A percentile compares a stretch with the other conserved stretches of the same genome.
phyloP scores from a whole-genome alignment of 352 stramenopile genomes.

The Phytophthora tubulina region DNA sequence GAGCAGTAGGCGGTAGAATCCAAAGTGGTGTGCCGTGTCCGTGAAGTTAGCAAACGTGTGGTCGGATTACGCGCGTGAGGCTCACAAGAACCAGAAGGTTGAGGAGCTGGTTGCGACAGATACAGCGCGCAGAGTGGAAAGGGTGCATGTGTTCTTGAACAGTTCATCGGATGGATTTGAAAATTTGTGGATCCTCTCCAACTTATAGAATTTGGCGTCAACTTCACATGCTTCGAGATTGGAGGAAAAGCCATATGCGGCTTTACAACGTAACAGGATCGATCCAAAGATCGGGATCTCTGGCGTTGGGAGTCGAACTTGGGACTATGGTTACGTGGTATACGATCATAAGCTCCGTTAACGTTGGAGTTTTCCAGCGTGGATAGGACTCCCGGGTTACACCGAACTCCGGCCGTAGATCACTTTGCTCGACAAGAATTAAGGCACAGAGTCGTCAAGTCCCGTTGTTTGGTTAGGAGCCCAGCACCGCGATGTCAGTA shows the following conservation, averaged over 20 bases:
- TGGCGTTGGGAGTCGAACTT: constrained; percentile 8
- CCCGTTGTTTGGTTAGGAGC: too few relatives aligned
- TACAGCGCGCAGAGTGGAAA: neutral
- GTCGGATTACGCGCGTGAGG: neutral
- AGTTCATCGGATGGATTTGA: constrained; percentile 8
- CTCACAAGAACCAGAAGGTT: constrained; percentile 1
- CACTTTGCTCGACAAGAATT: too few relatives aligned
- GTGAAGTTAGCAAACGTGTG: constrained; percentile 7
- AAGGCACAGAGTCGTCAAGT: too few relatives aligned
- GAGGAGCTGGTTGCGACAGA: too few relatives aligned
- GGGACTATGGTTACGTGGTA: too few relatives aligned
- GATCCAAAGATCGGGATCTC: constrained; percentile 1
- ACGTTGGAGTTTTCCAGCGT: too few relatives aligned
- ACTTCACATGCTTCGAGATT: neutral
- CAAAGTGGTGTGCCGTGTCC: neutral
- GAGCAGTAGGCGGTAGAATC: constrained; percentile 18
- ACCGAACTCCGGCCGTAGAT: too few relatives aligned
- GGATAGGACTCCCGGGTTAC: too few relatives aligned
- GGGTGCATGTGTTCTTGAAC: constrained; percentile 1
- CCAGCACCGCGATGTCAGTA: too few relatives aligned
- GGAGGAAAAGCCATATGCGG: neutral
- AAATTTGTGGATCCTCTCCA: neutral
- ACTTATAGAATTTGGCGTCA: neutral
- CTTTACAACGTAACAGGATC: neutral
- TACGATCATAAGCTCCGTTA: too few relatives aligned